A percentile compares a stretch with the other conserved stretches of the same genome.
These are phyloP conservation scores for Coniochaeta sp. DNA, from an alignment of 2,329 filamentous ascomycete genomes.

Conservation along the genomic window DNA sequence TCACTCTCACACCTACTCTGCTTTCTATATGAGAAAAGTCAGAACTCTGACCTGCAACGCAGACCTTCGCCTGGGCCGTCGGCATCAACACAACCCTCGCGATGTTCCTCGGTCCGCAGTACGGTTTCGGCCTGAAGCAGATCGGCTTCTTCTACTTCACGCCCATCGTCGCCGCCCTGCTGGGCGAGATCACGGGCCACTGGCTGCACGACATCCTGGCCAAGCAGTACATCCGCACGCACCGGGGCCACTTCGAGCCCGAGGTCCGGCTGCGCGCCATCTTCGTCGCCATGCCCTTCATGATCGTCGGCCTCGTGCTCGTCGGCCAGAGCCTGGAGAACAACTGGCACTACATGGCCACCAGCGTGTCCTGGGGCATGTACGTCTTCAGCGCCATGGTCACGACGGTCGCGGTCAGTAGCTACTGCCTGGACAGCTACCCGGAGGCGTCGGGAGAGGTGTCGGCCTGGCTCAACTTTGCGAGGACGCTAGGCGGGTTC, in stretches of 20 bases:
- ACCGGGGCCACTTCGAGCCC: constrained; percentile 47
- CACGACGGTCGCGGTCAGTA: constrained; percentile 40
- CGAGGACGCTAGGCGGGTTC: constrained; percentile 40
- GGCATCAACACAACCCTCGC: constrained; percentile 49
- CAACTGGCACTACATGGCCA: constrained; percentile 43
- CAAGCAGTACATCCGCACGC: constrained; percentile 31
- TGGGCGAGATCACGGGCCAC: constrained; percentile 47
- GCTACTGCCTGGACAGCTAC: constrained; percentile 46
- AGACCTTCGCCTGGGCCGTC: constrained; percentile 41
- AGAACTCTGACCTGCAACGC: background rate
- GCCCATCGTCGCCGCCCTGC: constrained; percentile 42
- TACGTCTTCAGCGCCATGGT: constrained; percentile 50
- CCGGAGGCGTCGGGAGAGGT: constrained; percentile 48
- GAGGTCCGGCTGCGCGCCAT: constrained; percentile 44
- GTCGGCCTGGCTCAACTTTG: constrained; percentile 42
- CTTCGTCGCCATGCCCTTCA: constrained; percentile 38
- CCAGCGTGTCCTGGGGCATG: constrained; percentile 40
- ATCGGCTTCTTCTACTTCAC: constrained; percentile 53
- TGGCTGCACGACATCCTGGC: constrained; percentile 47
- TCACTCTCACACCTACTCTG: background rate
- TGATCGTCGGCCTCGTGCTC: constrained; percentile 40
- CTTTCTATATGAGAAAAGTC: background rate
- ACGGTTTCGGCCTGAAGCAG: constrained; percentile 39
- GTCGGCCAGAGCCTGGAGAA: constrained; percentile 43
- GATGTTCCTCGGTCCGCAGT: constrained; percentile 41